Evolutionary conservation across 257 asterid genomes (phyloP).

Genomic region (Plantago major): DNA sequence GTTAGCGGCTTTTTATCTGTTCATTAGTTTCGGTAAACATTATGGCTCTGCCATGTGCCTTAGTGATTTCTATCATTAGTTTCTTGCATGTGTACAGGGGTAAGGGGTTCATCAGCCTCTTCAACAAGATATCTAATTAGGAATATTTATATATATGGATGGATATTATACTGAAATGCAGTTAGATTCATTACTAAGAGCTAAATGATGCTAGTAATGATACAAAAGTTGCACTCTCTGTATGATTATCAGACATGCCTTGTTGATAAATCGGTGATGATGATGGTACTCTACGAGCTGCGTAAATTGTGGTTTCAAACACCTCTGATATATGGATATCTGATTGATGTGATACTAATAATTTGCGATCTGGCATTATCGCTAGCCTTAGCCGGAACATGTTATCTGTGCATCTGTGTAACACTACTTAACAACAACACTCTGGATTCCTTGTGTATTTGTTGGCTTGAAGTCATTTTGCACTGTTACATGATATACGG

Average conservation of each 20-base stretch:
- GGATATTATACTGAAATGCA: background rate
- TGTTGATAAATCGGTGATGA: constrained; percentile 31
- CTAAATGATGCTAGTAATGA: constrained; percentile 19
- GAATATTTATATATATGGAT: background rate
- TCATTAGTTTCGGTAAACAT: background rate
- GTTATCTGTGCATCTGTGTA: too few species aligned
- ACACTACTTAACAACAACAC: too few species aligned
- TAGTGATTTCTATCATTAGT: constrained; percentile 2
- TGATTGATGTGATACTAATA: too few species aligned
- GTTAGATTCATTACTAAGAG: constrained; percentile 13
- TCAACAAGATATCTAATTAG: constrained; percentile 22
- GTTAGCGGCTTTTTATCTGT: background rate
- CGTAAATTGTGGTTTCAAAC: background rate
- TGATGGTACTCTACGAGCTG: constrained; percentile 28
- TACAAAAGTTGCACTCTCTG: constrained; percentile 28
- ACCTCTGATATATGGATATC: too few species aligned
- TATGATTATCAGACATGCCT: constrained; percentile 30
- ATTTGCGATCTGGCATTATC: too few species aligned
- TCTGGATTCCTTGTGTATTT: too few species aligned
- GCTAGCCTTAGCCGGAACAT: too few species aligned
- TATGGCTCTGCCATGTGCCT: constrained; percentile 11
- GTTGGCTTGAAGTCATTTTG: too few species aligned
- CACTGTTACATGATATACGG: too few species aligned
- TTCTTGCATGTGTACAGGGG: background rate
- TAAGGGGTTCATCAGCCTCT: constrained; percentile 16